A percentile compares a stretch with the other conserved stretches of the same genome.
These are phyloP conservation scores for Scheffersomyces coipomensis DNA, from an alignment of 805 yeast genomes.

Conservation along the genomic window DNA sequence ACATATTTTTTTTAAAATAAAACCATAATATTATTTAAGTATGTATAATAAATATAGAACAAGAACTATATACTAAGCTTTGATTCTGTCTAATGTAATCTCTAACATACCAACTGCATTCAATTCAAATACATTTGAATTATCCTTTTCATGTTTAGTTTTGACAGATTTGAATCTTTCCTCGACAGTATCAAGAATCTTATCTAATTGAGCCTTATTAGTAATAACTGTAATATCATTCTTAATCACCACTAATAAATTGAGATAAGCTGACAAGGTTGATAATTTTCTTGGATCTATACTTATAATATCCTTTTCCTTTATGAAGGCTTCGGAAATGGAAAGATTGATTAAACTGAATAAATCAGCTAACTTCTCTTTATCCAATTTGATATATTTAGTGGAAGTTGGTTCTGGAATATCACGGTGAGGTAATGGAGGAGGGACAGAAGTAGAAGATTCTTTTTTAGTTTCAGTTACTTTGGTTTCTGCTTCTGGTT, in stretches of 20 bases:
- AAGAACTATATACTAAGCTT: constrained; percentile 4
- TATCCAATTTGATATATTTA: constrained; percentile 43
- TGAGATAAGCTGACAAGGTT: constrained; percentile 54
- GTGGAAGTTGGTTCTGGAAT: constrained; percentile 9
- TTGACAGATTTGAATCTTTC: constrained; percentile 15
- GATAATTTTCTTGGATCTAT: constrained; percentile 31
- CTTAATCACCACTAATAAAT: constrained; percentile 44
- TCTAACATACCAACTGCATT: constrained; percentile 34
- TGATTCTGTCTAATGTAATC: constrained; percentile 36
- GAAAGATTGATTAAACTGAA: constrained; percentile 39
- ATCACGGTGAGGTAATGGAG: constrained; percentile 36
- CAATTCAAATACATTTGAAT: constrained; percentile 10
- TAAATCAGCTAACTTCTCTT: constrained; percentile 41
- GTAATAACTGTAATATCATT: constrained; percentile 14
- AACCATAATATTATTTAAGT: constrained; percentile 4
- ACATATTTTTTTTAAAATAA: too few species aligned
- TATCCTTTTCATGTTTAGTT: constrained; percentile 4
- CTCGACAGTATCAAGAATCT: constrained; percentile 13
- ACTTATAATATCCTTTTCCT: constrained; percentile 10
- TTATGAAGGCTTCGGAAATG: constrained; percentile 33
- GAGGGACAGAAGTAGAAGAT: constrained; percentile 13
- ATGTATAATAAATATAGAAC: too few species aligned
- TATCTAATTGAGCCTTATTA: constrained; percentile 12
- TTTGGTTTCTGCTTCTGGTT: constrained; percentile 1
- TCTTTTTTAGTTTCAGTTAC: constrained; percentile 1